Base-by-base conservation (phyloP, 306 rosid species). In the Astragalus glycyphyllos region DNA sequence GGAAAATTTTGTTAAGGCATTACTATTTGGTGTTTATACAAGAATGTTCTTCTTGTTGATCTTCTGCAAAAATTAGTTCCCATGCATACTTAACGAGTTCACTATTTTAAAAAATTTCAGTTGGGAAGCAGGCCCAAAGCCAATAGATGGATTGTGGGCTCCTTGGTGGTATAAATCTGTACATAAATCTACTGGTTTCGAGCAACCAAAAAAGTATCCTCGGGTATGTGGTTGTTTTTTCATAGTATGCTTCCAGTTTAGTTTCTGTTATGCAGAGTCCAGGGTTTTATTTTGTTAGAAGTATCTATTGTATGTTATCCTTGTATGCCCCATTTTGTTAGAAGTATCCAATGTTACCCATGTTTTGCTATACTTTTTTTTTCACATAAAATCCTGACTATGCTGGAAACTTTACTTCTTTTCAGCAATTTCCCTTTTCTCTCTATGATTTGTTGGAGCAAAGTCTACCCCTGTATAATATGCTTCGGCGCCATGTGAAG, bases 51-150 rank as follows among this genome's bases (percentile, higher is more conserved):
- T 34, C 3, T 34, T 34, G 38, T 8, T 38, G 6, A 6, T 38
- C 42, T 49, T 38, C 42, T 49, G 29, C 54, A 35, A 15, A 35
- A 51, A 11, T 20, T 42, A 20, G 62, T 79, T 53, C 41, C 35
- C 57, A 13, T 38, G 49, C 64, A 29, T 40, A 37, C 57, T 59
- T 76, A 73, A 58, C 72, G 70, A 77, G 55, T 40, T 71, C 48
- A 60, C 11, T 7, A 46, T n/a, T 47, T 14, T 37, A 14, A 13
- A 81, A 48, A 44, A 8, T 74, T 47, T 69, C 86, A 90, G 96
- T 68, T 87, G 96, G 96, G 88, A 85, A 76, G 88, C 91, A 71
- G 93, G 96, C 47, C 85, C 88, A 23, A 90, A 87, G 73, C 82
- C 88, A 69, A 32, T 87, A 68, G 96, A 90, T 82, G 91, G 96